Base-by-base conservation (phyloP, 2,329 filamentous ascomycete genomes). In the Pochonia chlamydosporia region DNA sequence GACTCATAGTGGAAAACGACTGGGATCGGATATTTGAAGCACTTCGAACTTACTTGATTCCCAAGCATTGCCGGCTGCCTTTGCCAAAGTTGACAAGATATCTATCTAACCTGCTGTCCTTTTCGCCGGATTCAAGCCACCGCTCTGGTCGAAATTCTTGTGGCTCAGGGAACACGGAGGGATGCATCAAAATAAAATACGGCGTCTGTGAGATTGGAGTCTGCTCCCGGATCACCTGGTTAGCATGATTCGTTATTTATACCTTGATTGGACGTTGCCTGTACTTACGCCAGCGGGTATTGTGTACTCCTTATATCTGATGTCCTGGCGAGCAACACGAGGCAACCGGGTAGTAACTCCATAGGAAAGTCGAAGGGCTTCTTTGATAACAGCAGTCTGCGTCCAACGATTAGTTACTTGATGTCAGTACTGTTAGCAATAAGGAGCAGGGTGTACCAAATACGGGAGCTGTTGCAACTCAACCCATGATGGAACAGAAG, bases 131-230 rank as follows among this genome's bases (percentile, higher is more conserved):
- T 16, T 45, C 31, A n/a, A 48, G 16, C 46, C 46, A 48, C 4
- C 46, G 33, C 31, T 48, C 46, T 2, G 46, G 40, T 7, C 9
- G 25, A 18, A 48, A 48, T 5, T 18, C 2, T n/a, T 18, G 24
- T 40, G 43, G 23, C 18, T 40, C 23, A 46, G 50, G 44, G 45
- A 48, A 49, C 40, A 49, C 40, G 36, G 33, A 21, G 21, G 53
- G 47, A 44, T 46, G 46, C 46, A 49, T 43, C 31, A 52, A 43
- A 47, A 51, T 49, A 50, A 48, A 53, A 49, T 54, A 55, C 44
- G 45, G 47, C 35, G 54, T 40, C 53, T 13, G 30, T 25, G 47
- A 48, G 46, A 41, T 35, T 40, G 30, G 37, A 5, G 33, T 36
- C 33, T 33, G 21, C 21, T 36, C 3, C n/a, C n/a, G n/a, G n/a